Evolutionary conservation across 805 yeast species (phyloP), one percentile per base, ranked within the genome.

Genomic region (Ogataea methanolica): DNA sequence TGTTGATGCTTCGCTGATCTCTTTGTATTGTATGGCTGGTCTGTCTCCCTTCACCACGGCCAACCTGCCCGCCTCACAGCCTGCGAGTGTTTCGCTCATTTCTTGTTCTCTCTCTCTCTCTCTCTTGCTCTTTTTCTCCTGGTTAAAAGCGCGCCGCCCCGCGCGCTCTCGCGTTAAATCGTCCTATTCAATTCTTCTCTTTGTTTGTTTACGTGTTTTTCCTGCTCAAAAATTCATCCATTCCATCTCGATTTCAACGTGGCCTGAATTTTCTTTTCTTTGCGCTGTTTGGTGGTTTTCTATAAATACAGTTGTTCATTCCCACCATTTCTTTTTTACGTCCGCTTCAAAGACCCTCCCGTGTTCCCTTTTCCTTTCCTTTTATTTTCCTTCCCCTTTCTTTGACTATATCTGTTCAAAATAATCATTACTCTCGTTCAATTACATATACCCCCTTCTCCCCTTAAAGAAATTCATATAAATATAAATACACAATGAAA

Each of bases 401-500:
- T 50, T 43, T 53, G 55, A 47, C 43, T 19, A 23, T 39, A 37
- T 35, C 45, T 42, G 44, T 42, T 36, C 39, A 36, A 19, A 19
- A 19, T 19, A 19, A 19, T 3, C 21, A 44, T 36, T 41, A 38
- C 39, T 33, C 43, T 49, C 49, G 46, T 45, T 43, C 33, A 33
- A 42, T 33, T n/a, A 26, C 31, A 15, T 36, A 39, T 16, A 33
- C 43, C 39, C 44, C 16, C 17, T 7, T 35, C 9, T 17, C 23
- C 33, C 35, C 33, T 17, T 26, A 29, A 6, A 37, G 5, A 19
- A 33, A 16, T 15, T 26, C 16, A n/a, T 29, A n/a, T 17, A 31
- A 7, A 34, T 33, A 21, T 26, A 21, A 19, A 41, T 41, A 41
- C 49, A 55, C 46, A 45, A 89, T 90, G 97, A 90, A 90, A 79